Conservation (phyloP, 305 asterid species). For the Petunia hybrid region DNA sequence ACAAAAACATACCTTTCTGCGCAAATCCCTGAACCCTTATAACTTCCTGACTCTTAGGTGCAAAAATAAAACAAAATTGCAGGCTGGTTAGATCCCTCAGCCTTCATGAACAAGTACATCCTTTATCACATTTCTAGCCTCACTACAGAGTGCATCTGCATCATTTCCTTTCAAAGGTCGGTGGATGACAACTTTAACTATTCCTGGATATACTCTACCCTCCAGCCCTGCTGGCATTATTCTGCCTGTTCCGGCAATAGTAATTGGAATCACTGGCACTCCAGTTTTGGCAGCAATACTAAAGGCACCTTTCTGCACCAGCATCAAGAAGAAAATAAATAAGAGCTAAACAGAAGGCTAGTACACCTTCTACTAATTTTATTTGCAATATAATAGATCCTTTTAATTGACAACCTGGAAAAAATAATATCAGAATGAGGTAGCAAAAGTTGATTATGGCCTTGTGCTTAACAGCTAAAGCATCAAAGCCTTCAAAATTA, state of each 20-base stretch:
- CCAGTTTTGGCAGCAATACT: conserved; percentile 89
- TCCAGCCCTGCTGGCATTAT: conserved; percentile 96
- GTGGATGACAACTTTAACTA: conserved; percentile 78
- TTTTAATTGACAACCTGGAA: neutral
- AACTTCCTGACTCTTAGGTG: conserved; percentile 16
- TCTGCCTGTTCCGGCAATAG: conserved; percentile 83
- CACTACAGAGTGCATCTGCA: conserved; percentile 64
- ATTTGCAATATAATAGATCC: conserved; percentile 1
- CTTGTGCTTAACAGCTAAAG: neutral
- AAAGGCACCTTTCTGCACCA: conserved; percentile 92
- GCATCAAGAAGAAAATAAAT: conserved; percentile 4
- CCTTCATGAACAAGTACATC: conserved; percentile 60
- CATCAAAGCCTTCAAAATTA: neutral
- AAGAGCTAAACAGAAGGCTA: conserved; percentile 15
- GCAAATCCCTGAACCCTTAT: neutral
- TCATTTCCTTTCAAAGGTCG: conserved; percentile 63
- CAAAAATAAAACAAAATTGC: neutral
- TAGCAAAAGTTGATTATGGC: conserved; percentile 10
- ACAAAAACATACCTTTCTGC: conserved; percentile 23
- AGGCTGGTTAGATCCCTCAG: conserved; percentile 35
- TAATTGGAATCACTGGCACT: conserved; percentile 87
- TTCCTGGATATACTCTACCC: conserved; percentile 69
- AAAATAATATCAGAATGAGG: neutral
- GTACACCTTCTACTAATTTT: neutral
- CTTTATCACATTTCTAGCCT: conserved; percentile 73